Conservation (phyloP, 2,329 filamentous ascomycete genomes). For the Colletotrichum sublineola region DNA sequence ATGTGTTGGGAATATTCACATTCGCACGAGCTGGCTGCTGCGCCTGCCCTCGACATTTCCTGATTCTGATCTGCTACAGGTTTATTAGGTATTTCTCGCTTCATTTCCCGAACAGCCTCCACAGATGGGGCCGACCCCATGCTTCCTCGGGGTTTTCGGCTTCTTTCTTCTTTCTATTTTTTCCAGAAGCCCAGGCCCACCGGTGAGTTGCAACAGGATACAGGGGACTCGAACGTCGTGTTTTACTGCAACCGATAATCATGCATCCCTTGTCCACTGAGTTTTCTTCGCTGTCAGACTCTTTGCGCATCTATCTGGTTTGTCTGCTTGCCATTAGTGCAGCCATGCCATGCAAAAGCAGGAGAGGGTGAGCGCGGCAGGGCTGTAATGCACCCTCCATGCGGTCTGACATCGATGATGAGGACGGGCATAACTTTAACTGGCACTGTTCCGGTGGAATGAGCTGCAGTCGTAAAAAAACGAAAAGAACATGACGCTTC, state of each 20-base stretch:
- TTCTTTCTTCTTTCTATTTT: conserved; percentile 1
- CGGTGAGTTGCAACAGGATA: conserved; percentile 1
- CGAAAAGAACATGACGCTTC: not conserved
- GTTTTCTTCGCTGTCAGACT: not conserved
- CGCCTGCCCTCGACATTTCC: conserved; percentile 1
- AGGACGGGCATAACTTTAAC: not conserved
- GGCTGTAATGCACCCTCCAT: conserved; percentile 15
- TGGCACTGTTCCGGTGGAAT: conserved; percentile 2
- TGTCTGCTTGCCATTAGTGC: conserved; percentile 4
- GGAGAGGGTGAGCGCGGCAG: conserved; percentile 12
- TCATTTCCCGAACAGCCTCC: not conserved
- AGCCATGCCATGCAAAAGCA: conserved; percentile 5
- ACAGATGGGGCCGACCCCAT: not conserved
- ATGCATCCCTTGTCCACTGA: conserved; percentile 29
- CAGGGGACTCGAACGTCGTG: conserved; percentile 16
- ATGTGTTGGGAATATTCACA: conserved; percentile 16
- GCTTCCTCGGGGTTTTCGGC: conserved; percentile 6
- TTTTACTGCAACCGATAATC: conserved; percentile 20
- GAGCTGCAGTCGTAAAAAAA: not conserved
- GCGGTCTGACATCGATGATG: conserved; percentile 25
- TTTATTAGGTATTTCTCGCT: not conserved
- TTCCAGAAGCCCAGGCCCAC: not conserved
- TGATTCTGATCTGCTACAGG: conserved; percentile 13
- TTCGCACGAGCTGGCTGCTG: conserved; percentile 4
- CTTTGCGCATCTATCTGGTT: not conserved